These are phyloP conservation scores for Shiraia bambusicola DNA, from an alignment of 2,329 filamentous ascomycete genomes.

Conservation along the genomic window DNA sequence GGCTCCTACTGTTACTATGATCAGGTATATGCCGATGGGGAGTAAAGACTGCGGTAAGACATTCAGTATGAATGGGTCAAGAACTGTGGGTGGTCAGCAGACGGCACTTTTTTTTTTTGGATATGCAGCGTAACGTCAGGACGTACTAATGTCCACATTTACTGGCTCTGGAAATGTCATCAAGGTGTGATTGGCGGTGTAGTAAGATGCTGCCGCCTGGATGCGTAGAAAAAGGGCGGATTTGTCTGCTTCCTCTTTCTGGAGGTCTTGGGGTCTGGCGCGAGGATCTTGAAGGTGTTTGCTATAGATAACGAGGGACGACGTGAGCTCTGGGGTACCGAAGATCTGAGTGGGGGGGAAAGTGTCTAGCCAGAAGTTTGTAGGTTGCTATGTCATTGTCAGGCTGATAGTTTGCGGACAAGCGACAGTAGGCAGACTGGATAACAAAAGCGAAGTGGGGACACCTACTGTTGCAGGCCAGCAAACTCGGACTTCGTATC, in stretches of 20 bases:
- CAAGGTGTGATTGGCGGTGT: constrained; percentile 68
- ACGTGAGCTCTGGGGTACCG: constrained; percentile 61
- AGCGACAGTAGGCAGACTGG: background rate
- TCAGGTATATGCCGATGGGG: constrained; percentile 70
- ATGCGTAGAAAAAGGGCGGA: constrained; percentile 73
- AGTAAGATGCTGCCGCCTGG: constrained; percentile 79
- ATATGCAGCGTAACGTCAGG: no score
- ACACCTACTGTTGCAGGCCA: constrained; percentile 85
- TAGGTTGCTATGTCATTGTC: constrained; percentile 69
- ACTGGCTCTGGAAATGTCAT: constrained; percentile 77
- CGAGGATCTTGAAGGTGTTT: constrained; percentile 47
- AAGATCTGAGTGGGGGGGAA: constrained; percentile 64
- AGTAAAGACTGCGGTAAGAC: constrained; percentile 75
- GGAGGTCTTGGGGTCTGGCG: background rate
- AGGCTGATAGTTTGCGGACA: no score
- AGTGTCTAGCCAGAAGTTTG: constrained; percentile 70
- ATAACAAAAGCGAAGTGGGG: constrained; percentile 2
- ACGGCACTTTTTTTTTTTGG: background rate
- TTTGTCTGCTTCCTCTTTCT: constrained; percentile 19
- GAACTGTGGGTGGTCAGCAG: constrained; percentile 53
- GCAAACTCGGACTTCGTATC: constrained; percentile 90
- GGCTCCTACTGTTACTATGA: constrained; percentile 58
- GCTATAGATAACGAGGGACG: constrained; percentile 66
- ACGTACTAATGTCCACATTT: constrained; percentile 66
- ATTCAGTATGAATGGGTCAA: constrained; percentile 84